Conservation (phyloP, 129 eudicot species). For the Helichrysum umbraculigerum region DNA sequence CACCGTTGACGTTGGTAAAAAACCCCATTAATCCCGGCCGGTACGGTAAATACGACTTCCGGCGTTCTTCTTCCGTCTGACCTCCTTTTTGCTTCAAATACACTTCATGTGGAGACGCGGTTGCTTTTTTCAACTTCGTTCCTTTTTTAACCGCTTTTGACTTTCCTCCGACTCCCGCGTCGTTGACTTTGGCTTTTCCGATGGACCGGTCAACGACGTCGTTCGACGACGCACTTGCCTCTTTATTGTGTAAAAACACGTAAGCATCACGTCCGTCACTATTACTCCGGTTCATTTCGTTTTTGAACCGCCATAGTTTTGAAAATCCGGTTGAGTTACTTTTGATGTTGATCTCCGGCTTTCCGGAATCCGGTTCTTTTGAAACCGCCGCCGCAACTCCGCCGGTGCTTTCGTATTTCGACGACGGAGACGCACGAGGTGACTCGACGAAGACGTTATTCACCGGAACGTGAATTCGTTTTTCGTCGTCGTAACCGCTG, state of each 20-base stretch:
- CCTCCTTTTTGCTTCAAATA: conserved; percentile 57
- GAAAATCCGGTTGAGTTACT: conserved; percentile 97
- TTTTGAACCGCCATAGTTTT: conserved; percentile 78
- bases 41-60: conserved; percentile 78
- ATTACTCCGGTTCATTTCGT: conserved; percentile 56
- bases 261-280: conserved; percentile 94
- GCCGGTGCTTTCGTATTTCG: neutral
- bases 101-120: conserved; percentile 63
- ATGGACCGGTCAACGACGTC: conserved; percentile 18
- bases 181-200: conserved; percentile 20
- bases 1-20: conserved; percentile 77
- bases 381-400: conserved; percentile 48
- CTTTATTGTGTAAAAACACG: conserved; percentile 52
- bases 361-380: conserved; percentile 26
- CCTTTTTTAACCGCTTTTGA: conserved; percentile 30
- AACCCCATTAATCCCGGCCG: conserved; percentile 82
- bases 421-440: conserved; percentile 24
- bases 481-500: conserved; percentile 26
- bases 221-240: conserved; percentile 5
- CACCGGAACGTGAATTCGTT: conserved; percentile 45
- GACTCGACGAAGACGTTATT: conserved; percentile 51
- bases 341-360: conserved; percentile 62
- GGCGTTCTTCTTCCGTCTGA: conserved; percentile 44
- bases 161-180: conserved; percentile 20
- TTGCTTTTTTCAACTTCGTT: conserved; percentile 37